phyloP scores from a whole-genome alignment of 164 flowering plant genomes.

The Echeveria elegans region DNA sequence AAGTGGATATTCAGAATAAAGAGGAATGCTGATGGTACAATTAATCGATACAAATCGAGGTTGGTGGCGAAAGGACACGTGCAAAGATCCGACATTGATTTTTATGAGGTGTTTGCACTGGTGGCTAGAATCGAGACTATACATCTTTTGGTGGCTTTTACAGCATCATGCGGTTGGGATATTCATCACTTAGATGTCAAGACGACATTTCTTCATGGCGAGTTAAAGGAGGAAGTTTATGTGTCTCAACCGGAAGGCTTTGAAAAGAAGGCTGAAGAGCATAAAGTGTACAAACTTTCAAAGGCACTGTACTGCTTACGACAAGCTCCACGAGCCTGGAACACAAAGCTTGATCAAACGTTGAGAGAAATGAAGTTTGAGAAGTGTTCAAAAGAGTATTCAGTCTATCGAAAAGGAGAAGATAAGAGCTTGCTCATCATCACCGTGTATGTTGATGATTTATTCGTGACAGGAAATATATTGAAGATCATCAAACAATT shows the following conservation, averaged over 20 bases:
- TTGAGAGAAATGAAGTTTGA: background rate
- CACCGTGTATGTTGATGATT: background rate
- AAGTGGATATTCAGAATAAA: background rate
- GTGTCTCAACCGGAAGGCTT: background rate
- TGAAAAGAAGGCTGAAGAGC: background rate
- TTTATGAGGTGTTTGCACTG: background rate
- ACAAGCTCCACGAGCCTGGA: background rate
- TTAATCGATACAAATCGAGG: background rate
- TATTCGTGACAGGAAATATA: background rate
- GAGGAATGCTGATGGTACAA: background rate
- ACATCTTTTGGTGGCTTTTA: background rate
- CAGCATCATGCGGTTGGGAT: background rate
- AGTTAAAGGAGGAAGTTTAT: too few relatives aligned
- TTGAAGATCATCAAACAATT: background rate
- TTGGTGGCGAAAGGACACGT: background rate
- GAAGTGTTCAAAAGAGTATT: background rate
- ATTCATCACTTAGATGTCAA: background rate
- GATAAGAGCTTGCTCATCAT: background rate
- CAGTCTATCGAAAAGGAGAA: background rate
- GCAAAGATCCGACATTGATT: background rate
- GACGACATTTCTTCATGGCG: background rate
- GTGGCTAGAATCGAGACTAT: background rate
- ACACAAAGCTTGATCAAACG: background rate
- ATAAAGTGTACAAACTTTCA: background rate
- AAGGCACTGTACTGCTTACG: background rate